A percentile compares a stretch with the other conserved stretches of the same genome.
Conservation (phyloP, 441 rosid species). For the Omphalea diandra region DNA sequence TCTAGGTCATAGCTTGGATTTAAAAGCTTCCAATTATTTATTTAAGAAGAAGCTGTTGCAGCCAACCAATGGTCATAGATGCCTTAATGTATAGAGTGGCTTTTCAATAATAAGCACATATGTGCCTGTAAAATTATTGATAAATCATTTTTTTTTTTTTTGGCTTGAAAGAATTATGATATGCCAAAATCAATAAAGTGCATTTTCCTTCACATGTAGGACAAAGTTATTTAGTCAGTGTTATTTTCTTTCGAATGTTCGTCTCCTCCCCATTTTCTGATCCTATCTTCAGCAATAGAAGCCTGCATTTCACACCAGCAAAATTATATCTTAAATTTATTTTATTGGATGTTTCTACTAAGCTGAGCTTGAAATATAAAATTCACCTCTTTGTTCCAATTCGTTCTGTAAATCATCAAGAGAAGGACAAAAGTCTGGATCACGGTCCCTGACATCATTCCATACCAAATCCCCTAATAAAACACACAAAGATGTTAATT, state of each 20-base stretch:
- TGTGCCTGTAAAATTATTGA: neutral
- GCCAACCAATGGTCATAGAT: neutral
- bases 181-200: neutral
- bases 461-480: conserved; percentile 55
- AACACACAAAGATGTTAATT: neutral
- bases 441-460: conserved; percentile 48
- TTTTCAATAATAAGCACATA: too few species aligned
- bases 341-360: neutral
- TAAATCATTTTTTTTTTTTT: neutral
- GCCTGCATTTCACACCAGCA: conserved; percentile 34
- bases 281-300: conserved; percentile 50
- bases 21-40: too few species aligned
- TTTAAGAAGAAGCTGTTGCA: neutral
- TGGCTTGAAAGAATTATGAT: neutral
- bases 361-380: neutral
- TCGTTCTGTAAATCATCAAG: conserved; percentile 41
- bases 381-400: conserved; percentile 52
- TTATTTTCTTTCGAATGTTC: conserved; percentile 1
- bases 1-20: neutral
- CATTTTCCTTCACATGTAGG: neutral
- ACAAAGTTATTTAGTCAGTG: too few species aligned
- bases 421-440: conserved; percentile 40
- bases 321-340: neutral
- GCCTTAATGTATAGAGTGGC: too few species aligned
- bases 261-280: conserved; percentile 54